Percentiles rank a stretch among this genome's conserved stretches.
phyloP scores from a whole-genome alignment of 495 filamentous ascomycete species.

The Tuber borchii region DNA sequence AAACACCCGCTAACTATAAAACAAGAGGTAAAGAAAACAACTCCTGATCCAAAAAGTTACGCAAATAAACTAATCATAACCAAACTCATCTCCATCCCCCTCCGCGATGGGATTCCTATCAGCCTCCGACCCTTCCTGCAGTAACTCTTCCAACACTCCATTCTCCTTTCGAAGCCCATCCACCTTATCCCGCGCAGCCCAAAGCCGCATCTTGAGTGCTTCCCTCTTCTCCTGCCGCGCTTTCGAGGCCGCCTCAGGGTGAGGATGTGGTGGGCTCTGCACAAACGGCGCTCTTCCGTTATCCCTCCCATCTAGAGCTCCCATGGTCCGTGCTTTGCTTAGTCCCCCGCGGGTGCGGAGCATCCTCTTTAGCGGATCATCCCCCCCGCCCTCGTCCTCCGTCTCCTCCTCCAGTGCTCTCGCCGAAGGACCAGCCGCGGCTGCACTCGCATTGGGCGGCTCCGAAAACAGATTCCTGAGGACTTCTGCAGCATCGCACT shows the following conservation, averaged over 20 bases:
- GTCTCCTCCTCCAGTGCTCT: constrained; percentile 11
- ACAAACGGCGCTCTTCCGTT: not conserved
- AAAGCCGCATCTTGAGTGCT: constrained; percentile 30
- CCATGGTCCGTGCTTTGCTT: not conserved
- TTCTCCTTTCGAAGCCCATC: constrained; percentile 30
- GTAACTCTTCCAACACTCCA: constrained; percentile 26
- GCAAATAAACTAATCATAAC: not conserved
- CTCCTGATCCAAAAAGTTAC: not conserved
- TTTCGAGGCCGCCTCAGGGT: constrained; percentile 20
- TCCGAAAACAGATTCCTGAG: constrained; percentile 13
- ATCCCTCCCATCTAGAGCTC: not conserved
- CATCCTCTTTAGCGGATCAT: not conserved
- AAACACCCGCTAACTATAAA: not conserved
- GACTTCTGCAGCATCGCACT: constrained; percentile 21
- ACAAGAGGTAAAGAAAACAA: not conserved
- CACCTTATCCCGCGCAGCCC: constrained; percentile 28
- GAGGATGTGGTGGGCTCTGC: constrained; percentile 11
- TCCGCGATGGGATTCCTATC: not conserved
- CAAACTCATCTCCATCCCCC: not conserved
- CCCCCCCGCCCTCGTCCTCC: constrained; percentile 6
- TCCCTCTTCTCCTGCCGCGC: constrained; percentile 28
- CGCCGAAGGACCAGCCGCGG: not conserved
- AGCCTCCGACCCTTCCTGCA: constrained; percentile 8
- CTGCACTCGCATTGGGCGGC: not conserved
- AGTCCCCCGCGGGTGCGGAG: constrained; percentile 5